A percentile compares a stretch with the other conserved stretches of the same genome.
Conservation (phyloP, 805 yeast genomes). For the Wickerhamomyces chaumierensis region DNA sequence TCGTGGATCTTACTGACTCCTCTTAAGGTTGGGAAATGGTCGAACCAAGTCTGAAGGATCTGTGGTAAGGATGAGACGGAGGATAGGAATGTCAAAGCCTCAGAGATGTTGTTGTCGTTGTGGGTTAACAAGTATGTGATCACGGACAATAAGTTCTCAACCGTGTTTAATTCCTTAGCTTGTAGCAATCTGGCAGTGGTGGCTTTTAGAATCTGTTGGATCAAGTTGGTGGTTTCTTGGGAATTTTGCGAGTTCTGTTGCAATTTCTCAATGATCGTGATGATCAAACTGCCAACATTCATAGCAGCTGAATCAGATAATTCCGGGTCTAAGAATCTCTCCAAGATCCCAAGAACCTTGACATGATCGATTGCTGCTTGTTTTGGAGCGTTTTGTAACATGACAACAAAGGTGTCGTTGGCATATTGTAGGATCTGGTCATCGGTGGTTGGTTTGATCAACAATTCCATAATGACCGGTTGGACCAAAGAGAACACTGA, state of each 20-base stretch:
- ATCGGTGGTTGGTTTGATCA: slow-evolving; percentile 38
- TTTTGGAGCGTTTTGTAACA: slow-evolving; percentile 32
- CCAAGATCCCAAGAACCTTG: slow-evolving; percentile 46
- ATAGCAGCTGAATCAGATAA: slow-evolving; percentile 74
- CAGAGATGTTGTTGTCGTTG: slow-evolving; percentile 53
- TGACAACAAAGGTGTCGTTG: slow-evolving; percentile 58
- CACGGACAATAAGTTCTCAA: slow-evolving; percentile 67
- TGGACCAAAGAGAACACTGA: slow-evolving; percentile 31
- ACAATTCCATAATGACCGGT: slow-evolving; percentile 24
- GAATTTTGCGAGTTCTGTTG: slow-evolving; percentile 16
- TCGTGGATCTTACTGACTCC: slow-evolving; percentile 60
- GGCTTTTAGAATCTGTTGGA: slow-evolving; percentile 28
- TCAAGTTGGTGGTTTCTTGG: slow-evolving; percentile 10
- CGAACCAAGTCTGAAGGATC: slow-evolving; percentile 73
- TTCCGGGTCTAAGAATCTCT: slow-evolving; percentile 59
- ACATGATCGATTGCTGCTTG: slow-evolving; percentile 10
- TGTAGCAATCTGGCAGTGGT: slow-evolving; percentile 54
- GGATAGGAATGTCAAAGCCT: slow-evolving; percentile 35
- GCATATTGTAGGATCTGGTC: slow-evolving; percentile 70
- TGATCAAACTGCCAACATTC: slow-evolving; percentile 58
- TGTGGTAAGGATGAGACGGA: slow-evolving; percentile 26
- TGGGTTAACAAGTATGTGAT: slow-evolving; percentile 58
- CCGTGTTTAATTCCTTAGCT: slow-evolving; percentile 61
- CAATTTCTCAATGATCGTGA: slow-evolving; percentile 47
- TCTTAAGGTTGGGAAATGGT: slow-evolving; percentile 66